Percentiles rank a stretch among this genome's conserved stretches.
These are phyloP conservation scores for Penicillium lividum DNA, from an alignment of 495 filamentous ascomycete genomes.

Conservation along the genomic window DNA sequence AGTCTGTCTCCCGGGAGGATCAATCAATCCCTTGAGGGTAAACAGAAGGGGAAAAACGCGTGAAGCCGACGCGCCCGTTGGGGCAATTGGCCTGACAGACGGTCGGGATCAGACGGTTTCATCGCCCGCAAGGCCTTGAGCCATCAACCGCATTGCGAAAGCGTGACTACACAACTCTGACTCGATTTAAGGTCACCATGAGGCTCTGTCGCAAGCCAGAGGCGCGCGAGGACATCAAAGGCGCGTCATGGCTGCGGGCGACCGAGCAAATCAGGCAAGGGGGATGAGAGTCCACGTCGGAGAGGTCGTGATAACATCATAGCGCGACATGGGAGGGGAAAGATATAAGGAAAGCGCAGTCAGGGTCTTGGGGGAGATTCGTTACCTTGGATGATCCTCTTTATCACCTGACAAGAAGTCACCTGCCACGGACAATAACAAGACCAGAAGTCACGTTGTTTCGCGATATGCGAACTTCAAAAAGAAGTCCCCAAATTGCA, in stretches of 20 bases:
- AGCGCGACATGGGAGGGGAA: constrained; percentile 3
- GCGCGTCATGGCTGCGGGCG: constrained; percentile 37
- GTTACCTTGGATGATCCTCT: constrained; percentile 50
- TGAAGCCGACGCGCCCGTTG: constrained; percentile 16
- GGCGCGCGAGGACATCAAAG: constrained; percentile 21
- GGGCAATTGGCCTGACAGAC: not conserved
- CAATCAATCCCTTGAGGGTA: constrained; percentile 2
- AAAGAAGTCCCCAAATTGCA: constrained; percentile 26
- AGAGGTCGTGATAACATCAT: not conserved
- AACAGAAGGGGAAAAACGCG: constrained; percentile 11
- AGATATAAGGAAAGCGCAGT: constrained; percentile 6
- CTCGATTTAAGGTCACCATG: not conserved
- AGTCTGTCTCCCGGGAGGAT: not conserved
- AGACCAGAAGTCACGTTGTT: constrained; percentile 40
- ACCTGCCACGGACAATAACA: constrained; percentile 54
- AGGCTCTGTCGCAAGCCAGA: not conserved
- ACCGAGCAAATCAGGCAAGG: constrained; percentile 28
- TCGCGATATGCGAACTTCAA: constrained; percentile 26
- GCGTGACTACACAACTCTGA: not conserved
- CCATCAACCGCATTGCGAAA: constrained; percentile 6
- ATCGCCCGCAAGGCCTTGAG: not conserved
- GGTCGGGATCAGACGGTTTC: constrained; percentile 7
- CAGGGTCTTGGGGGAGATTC: constrained; percentile 22
- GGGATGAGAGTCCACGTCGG: constrained; percentile 12
- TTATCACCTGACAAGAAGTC: constrained; percentile 57